Conservation (phyloP, 2,329 filamentous ascomycete species). For the Ascochyta pisi region DNA sequence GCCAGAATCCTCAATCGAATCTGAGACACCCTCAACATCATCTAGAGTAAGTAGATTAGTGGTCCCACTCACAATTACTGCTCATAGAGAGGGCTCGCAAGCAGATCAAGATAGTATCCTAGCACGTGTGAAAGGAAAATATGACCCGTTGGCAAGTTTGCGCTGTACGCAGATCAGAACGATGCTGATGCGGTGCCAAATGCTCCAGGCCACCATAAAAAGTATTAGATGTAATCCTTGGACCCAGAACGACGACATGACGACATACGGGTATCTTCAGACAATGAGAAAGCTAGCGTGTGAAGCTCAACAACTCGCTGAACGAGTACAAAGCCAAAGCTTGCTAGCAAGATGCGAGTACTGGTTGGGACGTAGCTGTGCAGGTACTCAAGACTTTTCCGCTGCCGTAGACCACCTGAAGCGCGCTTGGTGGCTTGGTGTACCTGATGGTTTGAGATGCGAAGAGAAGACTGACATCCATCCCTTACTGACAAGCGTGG, state of each 20-base stretch:
- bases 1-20: neutral
- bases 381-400: constrained; percentile 13
- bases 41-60: too few species aligned
- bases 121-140: neutral
- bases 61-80: neutral
- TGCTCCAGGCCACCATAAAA: constrained; percentile 12
- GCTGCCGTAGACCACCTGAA: constrained; percentile 18
- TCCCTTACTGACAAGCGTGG: neutral
- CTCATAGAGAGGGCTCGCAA: neutral
- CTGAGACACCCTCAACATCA: too few species aligned
- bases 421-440: constrained; percentile 6
- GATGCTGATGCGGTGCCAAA: constrained; percentile 23
- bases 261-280: neutral
- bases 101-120: neutral
- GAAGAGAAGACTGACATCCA: neutral
- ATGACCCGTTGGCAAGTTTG: neutral
- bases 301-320: constrained; percentile 17
- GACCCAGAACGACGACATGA: neutral
- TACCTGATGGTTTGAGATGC: neutral
- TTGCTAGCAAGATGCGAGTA: constrained; percentile 28
- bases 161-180: constrained; percentile 13
- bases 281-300: constrained; percentile 11
- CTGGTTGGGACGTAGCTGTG: constrained; percentile 28
- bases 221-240: constrained; percentile 5
- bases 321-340: constrained; percentile 12